phyloP scores from a whole-genome alignment of 2,329 filamentous ascomycete species.

The Scytalidium sp. region DNA sequence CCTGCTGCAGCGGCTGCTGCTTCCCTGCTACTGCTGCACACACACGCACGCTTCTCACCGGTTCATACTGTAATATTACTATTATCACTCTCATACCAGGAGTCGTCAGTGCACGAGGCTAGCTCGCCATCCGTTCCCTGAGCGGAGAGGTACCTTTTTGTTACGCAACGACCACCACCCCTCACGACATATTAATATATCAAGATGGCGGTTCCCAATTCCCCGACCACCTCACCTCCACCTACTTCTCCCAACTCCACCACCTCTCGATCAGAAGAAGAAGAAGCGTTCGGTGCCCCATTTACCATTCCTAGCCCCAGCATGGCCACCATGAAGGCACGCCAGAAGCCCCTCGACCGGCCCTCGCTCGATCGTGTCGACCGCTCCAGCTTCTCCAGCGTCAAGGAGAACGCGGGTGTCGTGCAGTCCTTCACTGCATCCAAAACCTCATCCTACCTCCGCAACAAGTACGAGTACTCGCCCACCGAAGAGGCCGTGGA shows the following conservation, averaged over 20 bases:
- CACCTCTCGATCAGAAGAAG: neutral
- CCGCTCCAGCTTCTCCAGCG: conserved; percentile 26
- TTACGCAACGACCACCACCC: no score
- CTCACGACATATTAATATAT: no score
- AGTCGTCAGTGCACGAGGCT: no score
- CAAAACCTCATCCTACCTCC: conserved; percentile 56
- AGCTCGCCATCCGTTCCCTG: no score
- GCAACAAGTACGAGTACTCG: conserved; percentile 8
- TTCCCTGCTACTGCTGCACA: no score
- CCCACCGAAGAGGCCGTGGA: conserved; percentile 39
- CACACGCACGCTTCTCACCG: no score
- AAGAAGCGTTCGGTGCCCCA: neutral
- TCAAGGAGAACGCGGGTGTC: conserved; percentile 32
- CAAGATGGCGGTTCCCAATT: conserved; percentile 11
- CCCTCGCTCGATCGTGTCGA: conserved; percentile 23
- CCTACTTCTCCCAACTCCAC: neutral
- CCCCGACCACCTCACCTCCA: neutral
- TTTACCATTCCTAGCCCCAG: conserved; percentile 3
- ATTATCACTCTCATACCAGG: no score
- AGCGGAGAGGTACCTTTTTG: no score
- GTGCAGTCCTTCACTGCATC: conserved; percentile 62
- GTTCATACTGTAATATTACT: no score
- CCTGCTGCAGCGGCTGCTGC: no score
- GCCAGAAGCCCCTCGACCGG: conserved; percentile 9
- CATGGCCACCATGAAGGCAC: conserved; percentile 1